These are phyloP conservation scores for Elsinoe batatas DNA, from an alignment of 2,329 filamentous ascomycete genomes.

Conservation along the genomic window DNA sequence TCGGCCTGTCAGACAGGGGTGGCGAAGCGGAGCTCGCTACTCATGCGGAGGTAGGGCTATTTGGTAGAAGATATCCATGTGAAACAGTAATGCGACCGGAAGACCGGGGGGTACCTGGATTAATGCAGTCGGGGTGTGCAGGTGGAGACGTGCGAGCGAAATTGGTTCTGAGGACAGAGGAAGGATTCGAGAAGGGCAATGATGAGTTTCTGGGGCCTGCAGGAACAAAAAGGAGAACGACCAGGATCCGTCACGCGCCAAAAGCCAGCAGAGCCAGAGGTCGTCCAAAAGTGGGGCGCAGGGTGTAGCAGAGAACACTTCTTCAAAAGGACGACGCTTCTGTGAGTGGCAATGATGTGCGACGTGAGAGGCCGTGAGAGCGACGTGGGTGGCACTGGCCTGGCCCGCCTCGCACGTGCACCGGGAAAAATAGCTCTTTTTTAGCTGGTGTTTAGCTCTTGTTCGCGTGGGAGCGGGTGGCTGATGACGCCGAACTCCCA, in stretches of 20 bases:
- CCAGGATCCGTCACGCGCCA: constrained; percentile 7
- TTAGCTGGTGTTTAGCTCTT: background rate
- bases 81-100: constrained; percentile 11
- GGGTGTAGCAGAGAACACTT: background rate
- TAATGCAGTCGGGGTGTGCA: background rate
- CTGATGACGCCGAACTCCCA: background rate
- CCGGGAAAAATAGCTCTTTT: background rate
- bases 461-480: background rate
- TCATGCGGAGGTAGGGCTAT: constrained; percentile 6
- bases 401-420: background rate
- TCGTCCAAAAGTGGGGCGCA: background rate
- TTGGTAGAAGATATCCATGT: constrained; percentile 1
- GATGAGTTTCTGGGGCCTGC: constrained; percentile 5
- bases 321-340: background rate
- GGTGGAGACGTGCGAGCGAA: background rate
- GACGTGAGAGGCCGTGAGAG: background rate
- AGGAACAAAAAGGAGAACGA: constrained; percentile 8
- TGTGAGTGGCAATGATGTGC: constrained; percentile 6
- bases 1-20: constrained; percentile 5
- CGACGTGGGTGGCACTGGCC: background rate
- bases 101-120: background rate
- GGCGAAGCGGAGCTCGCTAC: constrained; percentile 1
- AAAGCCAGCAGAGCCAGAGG: background rate
- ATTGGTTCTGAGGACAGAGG: background rate
- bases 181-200: constrained; percentile 6